phyloP scores from a whole-genome alignment of 2,329 filamentous ascomycete species.

The Xylariomycetidae sp. region DNA sequence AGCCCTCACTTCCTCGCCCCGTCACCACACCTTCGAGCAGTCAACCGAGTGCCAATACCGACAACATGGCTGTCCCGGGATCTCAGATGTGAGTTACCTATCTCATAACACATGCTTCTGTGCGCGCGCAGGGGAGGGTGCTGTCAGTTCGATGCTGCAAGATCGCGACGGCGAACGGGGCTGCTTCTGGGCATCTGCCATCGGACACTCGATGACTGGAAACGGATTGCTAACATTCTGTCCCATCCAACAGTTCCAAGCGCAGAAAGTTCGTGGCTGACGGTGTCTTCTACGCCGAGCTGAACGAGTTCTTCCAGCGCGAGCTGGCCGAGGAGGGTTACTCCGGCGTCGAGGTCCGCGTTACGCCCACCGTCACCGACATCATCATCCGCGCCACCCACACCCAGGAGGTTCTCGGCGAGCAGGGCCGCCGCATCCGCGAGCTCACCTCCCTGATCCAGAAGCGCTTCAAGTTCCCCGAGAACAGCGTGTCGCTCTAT shows the following conservation, averaged over 20 bases:
- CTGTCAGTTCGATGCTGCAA: too few relatives aligned
- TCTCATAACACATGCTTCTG: too few relatives aligned
- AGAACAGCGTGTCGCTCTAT: constrained; percentile 99
- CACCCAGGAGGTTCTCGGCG: constrained; percentile 99
- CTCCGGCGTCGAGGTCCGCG: constrained; percentile 99
- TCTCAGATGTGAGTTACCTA: constrained; percentile 51
- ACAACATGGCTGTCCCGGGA: constrained; percentile 56
- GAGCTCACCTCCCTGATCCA: constrained; percentile 99
- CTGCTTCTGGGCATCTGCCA: too few relatives aligned
- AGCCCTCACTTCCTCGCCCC: constrained; percentile 11
- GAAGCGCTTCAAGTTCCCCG: constrained; percentile 99
- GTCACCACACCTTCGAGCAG: constrained; percentile 30
- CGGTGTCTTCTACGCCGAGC: constrained; percentile 99
- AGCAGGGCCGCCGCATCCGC: constrained; percentile 99
- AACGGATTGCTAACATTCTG: constrained; percentile 12
- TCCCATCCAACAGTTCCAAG: constrained; percentile 61
- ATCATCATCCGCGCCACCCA: constrained; percentile 99
- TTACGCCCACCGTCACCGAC: constrained; percentile 99
- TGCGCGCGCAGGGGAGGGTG: too few relatives aligned
- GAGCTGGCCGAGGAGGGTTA: constrained; percentile 99
- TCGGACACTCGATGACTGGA: too few relatives aligned
- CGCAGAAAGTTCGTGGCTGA: constrained; percentile 93
- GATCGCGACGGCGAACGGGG: too few relatives aligned
- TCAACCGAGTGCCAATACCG: constrained; percentile 28
- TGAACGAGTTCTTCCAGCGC: constrained; percentile 99